phyloP scores from a whole-genome alignment of 2,329 filamentous ascomycete species.

The Diaporthe batatas region DNA sequence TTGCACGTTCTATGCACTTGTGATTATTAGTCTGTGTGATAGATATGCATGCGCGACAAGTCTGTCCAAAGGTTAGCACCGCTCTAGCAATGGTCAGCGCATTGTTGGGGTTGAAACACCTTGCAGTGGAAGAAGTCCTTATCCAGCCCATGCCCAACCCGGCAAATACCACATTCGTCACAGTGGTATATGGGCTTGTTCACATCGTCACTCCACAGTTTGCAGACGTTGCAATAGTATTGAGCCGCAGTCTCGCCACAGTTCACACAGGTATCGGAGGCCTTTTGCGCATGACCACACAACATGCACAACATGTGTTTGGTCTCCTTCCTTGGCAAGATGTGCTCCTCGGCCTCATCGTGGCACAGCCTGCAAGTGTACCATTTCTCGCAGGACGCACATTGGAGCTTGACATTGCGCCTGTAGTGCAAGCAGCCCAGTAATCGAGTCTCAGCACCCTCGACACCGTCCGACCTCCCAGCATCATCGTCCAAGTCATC shows the following conservation, averaged over 20 bases:
- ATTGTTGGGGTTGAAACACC: slow-evolving; percentile 61
- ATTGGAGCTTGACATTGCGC: slow-evolving; percentile 96
- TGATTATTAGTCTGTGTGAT: slow-evolving; percentile 88
- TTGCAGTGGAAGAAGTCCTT: slow-evolving; percentile 99
- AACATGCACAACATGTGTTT: slow-evolving; percentile 98
- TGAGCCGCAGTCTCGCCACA: slow-evolving; percentile 85
- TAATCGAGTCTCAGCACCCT: slow-evolving; percentile 52
- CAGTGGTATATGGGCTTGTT: slow-evolving; percentile 97
- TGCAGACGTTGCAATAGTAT: slow-evolving; percentile 95
- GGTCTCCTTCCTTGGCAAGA: slow-evolving; percentile 83
- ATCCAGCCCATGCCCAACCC: slow-evolving; percentile 88
- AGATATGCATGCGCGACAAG: slow-evolving; percentile 93
- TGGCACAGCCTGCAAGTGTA: slow-evolving; percentile 97
- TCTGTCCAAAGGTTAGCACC: slow-evolving; percentile 60
- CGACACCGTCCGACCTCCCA: slow-evolving; percentile 47
- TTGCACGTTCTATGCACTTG: slow-evolving; percentile 93
- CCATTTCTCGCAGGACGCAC: slow-evolving; percentile 89
- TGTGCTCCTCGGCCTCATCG: slow-evolving; percentile 84
- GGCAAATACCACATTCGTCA: slow-evolving; percentile 93
- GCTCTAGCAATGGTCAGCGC: background rate
- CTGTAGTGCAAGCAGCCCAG: slow-evolving; percentile 94
- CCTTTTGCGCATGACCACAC: slow-evolving; percentile 86
- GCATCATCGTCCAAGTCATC: slow-evolving; percentile 57
- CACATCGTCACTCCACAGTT: slow-evolving; percentile 95
- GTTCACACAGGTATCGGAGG: slow-evolving; percentile 80